These are phyloP conservation scores for Nemania sp. DNA, from an alignment of 2,329 filamentous ascomycete species.

Conservation along the genomic window DNA sequence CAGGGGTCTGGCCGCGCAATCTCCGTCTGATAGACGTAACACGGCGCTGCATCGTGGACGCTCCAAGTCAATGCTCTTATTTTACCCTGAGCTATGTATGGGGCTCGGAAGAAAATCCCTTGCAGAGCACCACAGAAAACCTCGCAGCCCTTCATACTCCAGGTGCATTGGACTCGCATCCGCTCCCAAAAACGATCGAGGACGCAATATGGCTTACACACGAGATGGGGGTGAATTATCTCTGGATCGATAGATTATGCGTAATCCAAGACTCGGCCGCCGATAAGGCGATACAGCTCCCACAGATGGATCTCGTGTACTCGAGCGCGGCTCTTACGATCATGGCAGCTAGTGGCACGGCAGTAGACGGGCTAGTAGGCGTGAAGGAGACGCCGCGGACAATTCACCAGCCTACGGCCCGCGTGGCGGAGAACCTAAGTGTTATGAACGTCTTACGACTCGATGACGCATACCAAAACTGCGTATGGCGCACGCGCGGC, in stretches of 20 bases:
- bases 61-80: conserved; percentile 26
- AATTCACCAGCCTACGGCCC: conserved; percentile 30
- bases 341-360: conserved; percentile 41
- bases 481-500: conserved; percentile 39
- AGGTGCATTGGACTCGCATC: conserved; percentile 8
- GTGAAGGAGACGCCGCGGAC: conserved; percentile 31
- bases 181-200: conserved; percentile 37
- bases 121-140: conserved; percentile 27
- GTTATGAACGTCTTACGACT: conserved; percentile 36
- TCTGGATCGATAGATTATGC: conserved; percentile 50
- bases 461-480: conserved; percentile 33
- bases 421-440: conserved; percentile 34
- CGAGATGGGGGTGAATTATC: conserved; percentile 41
- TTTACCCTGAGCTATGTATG: conserved; percentile 43
- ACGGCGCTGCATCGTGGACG: conserved; percentile 33
- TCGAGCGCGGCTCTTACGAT: conserved; percentile 43
- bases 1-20: conserved; percentile 27
- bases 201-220: conserved; percentile 41
- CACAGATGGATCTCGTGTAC: conserved; percentile 47
- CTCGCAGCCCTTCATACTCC: conserved; percentile 21
- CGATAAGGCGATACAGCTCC: conserved; percentile 42
- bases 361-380: conserved; percentile 34
- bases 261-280: conserved; percentile 46
- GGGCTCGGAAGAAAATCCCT: conserved; percentile 29
- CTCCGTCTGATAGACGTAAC: conserved; percentile 38